These are phyloP conservation scores for Mycotypha africana DNA, from an alignment of 371 early-diverging fungal genomes.

Conservation along the genomic window DNA sequence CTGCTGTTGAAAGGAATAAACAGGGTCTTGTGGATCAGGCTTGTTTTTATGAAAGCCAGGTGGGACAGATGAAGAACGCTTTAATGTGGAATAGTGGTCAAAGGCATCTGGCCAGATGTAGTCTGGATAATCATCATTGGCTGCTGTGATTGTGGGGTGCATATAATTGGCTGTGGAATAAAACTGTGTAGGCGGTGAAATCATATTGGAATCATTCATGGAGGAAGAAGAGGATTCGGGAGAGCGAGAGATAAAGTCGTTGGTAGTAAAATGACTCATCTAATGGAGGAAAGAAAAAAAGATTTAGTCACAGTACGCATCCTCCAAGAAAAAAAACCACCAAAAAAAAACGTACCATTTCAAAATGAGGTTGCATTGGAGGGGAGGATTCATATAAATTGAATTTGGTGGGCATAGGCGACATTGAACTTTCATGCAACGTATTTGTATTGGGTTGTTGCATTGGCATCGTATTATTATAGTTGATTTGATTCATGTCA, in stretches of 20 bases:
- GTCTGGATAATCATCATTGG: too few relatives aligned
- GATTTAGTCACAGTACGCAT: too few relatives aligned
- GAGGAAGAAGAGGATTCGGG: conserved; percentile 19
- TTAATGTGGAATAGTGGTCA: not conserved
- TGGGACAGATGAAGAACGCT: conserved; percentile 18
- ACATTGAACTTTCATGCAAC: too few relatives aligned
- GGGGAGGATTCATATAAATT: too few relatives aligned
- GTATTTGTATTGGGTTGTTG: too few relatives aligned
- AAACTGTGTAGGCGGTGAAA: conserved; percentile 16
- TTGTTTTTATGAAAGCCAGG: conserved; percentile 10
- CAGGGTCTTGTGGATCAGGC: conserved; percentile 1
- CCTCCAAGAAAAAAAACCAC: too few relatives aligned
- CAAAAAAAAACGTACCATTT: conserved; percentile 7
- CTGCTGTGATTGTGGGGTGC: too few relatives aligned
- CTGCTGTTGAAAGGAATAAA: too few relatives aligned
- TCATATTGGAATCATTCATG: conserved; percentile 16
- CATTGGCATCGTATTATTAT: too few relatives aligned
- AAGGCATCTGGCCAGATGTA: not conserved
- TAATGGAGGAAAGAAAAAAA: not conserved
- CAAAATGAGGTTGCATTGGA: conserved; percentile 10
- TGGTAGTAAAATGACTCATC: not conserved
- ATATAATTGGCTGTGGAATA: not conserved
- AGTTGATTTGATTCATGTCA: too few relatives aligned
- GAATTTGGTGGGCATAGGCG: too few relatives aligned
- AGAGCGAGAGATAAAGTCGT: conserved; percentile 15